phyloP scores from a whole-genome alignment of 371 early-diverging fungal species.

The Cladochytrium tenue region DNA sequence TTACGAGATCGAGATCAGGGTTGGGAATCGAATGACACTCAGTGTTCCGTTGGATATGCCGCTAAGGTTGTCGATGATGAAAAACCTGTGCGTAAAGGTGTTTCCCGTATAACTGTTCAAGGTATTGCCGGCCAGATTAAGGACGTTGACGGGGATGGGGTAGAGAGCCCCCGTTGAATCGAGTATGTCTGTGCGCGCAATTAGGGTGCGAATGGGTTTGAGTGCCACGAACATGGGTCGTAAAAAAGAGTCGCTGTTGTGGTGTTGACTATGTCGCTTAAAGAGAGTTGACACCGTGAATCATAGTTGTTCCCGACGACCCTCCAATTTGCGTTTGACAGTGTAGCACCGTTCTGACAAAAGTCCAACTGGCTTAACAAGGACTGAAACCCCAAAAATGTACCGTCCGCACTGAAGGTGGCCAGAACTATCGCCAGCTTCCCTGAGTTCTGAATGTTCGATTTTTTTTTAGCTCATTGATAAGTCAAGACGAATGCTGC shows the following conservation, averaged over 20 bases:
- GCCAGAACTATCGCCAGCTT: constrained; percentile 36
- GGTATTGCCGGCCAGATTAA: constrained; percentile 27
- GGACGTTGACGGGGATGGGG: constrained; percentile 42
- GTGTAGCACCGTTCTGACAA: constrained; percentile 16
- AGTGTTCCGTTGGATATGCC: constrained; percentile 35
- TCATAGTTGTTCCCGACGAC: constrained; percentile 37
- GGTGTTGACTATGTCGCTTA: constrained; percentile 20
- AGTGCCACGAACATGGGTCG: constrained; percentile 51
- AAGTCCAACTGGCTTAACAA: constrained; percentile 39
- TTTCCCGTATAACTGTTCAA: constrained; percentile 22
- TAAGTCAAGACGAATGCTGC: no score
- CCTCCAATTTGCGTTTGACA: constrained; percentile 26
- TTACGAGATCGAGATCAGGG: constrained; percentile 36
- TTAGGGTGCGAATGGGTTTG: no score
- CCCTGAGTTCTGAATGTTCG: constrained; percentile 12
- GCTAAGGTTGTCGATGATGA: constrained; percentile 40
- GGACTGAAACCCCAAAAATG: constrained; percentile 45
- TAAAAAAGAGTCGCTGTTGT: constrained; percentile 38
- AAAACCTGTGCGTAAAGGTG: constrained; percentile 42
- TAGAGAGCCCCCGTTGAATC: constrained; percentile 26
- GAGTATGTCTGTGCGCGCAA: constrained; percentile 21
- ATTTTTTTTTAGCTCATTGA: neutral
- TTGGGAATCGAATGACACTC: constrained; percentile 34
- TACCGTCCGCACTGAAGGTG: constrained; percentile 42
- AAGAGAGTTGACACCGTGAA: constrained; percentile 33